Conservation (phyloP, 495 filamentous ascomycete species). For the Glarea lozoyensis region DNA sequence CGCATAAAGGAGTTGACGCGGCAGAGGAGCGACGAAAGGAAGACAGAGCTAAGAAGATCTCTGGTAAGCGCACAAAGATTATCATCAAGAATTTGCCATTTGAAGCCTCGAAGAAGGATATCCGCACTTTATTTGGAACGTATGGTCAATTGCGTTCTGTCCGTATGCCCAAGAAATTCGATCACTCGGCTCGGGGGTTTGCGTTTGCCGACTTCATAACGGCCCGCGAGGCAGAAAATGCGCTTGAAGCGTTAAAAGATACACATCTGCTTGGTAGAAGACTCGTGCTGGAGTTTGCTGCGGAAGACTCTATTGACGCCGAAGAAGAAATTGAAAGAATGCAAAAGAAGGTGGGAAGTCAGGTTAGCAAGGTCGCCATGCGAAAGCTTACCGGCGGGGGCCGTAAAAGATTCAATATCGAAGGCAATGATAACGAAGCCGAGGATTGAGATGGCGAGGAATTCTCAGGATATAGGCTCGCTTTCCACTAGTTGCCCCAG, state of each 20-base stretch:
- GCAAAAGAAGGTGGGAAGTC: constrained; percentile 84
- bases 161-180: constrained; percentile 90
- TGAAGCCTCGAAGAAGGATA: constrained; percentile 80
- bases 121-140: constrained; percentile 71
- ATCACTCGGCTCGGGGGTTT: constrained; percentile 78
- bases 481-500: too few species aligned
- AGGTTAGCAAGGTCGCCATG: constrained; percentile 79
- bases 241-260: constrained; percentile 80
- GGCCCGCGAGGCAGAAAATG: constrained; percentile 84
- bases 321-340: constrained; percentile 95
- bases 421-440: constrained; percentile 14
- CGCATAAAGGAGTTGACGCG: constrained; percentile 76
- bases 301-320: constrained; percentile 74
- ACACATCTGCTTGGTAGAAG: constrained; percentile 87
- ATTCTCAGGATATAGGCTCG: too few species aligned
- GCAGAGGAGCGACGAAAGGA: constrained; percentile 75
- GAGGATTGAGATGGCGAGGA: too few species aligned
- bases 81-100: constrained; percentile 99
- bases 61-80: constrained; percentile 73
- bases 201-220: constrained; percentile 96
- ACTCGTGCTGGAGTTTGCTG: constrained; percentile 84
- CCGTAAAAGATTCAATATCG: constrained; percentile 83
- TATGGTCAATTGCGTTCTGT: constrained; percentile 91
- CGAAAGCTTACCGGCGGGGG: constrained; percentile 75
- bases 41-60: constrained; percentile 68